Evolutionary conservation across 768 basidiomycete genomes (phyloP).

Genomic region (Mycena crocata): DNA sequence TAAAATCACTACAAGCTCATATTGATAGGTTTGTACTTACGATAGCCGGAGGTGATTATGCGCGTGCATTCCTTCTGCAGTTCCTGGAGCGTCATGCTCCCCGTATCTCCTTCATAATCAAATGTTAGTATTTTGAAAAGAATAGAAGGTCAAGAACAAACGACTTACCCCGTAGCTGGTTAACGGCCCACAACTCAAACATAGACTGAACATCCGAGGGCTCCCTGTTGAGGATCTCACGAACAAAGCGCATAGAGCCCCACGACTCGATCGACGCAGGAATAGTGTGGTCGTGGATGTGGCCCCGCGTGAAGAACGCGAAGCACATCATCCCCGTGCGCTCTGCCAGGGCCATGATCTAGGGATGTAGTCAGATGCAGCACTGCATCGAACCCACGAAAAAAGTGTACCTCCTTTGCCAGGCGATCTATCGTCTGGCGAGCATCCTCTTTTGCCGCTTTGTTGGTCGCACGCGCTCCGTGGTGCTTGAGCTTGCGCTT

Average conservation of each 20-base stretch:
- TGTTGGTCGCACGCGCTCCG: background rate
- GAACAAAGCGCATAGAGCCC: slow-evolving; percentile 3
- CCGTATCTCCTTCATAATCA: background rate
- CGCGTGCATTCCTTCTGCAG: slow-evolving; percentile 10
- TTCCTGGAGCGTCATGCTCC: background rate
- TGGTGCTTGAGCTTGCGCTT: background rate
- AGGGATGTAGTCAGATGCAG: background rate
- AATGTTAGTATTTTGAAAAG: too few species aligned
- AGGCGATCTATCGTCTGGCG: background rate
- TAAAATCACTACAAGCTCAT: too few species aligned
- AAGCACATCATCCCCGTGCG: background rate
- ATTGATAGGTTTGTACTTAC: slow-evolving; percentile 8
- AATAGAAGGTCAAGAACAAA: background rate
- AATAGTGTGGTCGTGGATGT: background rate
- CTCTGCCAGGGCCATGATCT: background rate
- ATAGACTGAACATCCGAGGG: background rate
- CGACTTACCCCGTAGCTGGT: slow-evolving; percentile 9
- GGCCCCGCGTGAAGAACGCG: too few species aligned
- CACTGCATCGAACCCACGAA: background rate
- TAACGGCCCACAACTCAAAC: slow-evolving; percentile 27
- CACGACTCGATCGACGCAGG: background rate
- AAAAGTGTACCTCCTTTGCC: background rate
- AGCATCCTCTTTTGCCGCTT: background rate
- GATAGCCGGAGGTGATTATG: slow-evolving; percentile 15
- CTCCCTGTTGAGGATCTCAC: slow-evolving; percentile 1